Base-by-base conservation (phyloP, 2,329 filamentous ascomycete species). In the Ophiocordyceps australis region DNA sequence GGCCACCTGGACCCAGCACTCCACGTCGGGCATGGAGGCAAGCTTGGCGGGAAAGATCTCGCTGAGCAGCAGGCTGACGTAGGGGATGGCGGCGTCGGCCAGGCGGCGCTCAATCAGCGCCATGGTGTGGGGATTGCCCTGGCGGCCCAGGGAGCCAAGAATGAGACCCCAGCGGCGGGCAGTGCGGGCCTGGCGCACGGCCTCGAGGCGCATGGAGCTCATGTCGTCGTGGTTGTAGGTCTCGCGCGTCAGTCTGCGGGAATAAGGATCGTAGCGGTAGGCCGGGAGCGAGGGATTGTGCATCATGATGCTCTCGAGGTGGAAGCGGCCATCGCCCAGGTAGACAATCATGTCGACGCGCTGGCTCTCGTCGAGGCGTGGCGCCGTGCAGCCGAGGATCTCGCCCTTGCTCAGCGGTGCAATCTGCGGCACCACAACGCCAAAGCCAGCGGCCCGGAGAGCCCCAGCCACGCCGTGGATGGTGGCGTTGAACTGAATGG, bases 251-350 rank as follows among this genome's bases (percentile, higher is more conserved):
- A 98, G 66, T 30, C 80, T 82, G 25, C 86, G 71, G 9, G 83
- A 89, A 54, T 98, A 98, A 0, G 91, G 89, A 45, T 98, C 89
- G 50, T 98, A 98, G 35, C 89, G 70, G 53, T 94, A 98, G 3
- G 91, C 86, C 1, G 86, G 80, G 19, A 94, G 69, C 5, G 60
- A 54, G 0, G 91, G 89, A 52, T 98, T 98, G 46, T 95, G 89
- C 37, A 98, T 98, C 86, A 98, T 98, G 42, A 91, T 86, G 42
- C 81, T 91, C 52, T 98, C 89, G 22, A 98, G 75, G 47, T 98
- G 89, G 57, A 94, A 94, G 31, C 85, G 70, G 9, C 85, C 85
- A 43, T 94, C 85, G 24, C 85, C 85, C 10, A 94, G 69, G 46
- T 94, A 94, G 2, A 94, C 58, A 23, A 94, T 75, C 34, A 82